These are phyloP conservation scores for Chaetomiaceae sp. DNA, from an alignment of 2,329 filamentous ascomycete species.

Conservation along the genomic window DNA sequence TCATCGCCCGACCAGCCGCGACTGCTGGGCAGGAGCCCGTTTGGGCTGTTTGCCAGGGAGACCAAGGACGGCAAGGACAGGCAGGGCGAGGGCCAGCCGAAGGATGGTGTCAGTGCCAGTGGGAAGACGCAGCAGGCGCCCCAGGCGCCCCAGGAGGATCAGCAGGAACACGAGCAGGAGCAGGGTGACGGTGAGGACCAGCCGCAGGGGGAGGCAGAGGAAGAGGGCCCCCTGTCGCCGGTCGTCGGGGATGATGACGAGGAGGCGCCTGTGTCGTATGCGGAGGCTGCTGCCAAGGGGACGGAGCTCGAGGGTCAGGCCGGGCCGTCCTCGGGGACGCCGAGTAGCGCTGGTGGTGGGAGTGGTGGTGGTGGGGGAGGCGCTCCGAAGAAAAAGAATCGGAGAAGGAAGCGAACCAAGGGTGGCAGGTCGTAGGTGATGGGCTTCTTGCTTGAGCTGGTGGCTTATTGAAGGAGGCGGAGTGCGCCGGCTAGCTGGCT, in stretches of 20 bases:
- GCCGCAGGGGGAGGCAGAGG: conserved; percentile 17
- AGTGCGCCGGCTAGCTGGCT: too few relatives aligned
- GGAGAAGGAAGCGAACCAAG: conserved; percentile 27
- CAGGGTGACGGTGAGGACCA: conserved; percentile 4
- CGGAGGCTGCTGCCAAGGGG: conserved; percentile 2
- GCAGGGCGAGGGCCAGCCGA: not conserved
- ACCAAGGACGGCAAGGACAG: not conserved
- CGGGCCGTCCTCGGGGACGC: not conserved
- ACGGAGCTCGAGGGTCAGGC: too few relatives aligned
- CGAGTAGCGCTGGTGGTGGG: not conserved
- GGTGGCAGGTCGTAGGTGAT: conserved; percentile 26
- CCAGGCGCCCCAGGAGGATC: too few relatives aligned
- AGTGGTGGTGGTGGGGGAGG: conserved; percentile 8
- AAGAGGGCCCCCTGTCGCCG: conserved; percentile 14
- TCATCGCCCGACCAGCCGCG: conserved; percentile 15
- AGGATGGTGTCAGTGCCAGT: too few relatives aligned
- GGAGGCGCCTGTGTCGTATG: conserved; percentile 1
- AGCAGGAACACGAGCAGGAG: not conserved
- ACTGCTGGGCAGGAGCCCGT: conserved; percentile 5
- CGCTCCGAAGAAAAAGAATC: conserved; percentile 24
- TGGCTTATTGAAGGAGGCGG: not conserved
- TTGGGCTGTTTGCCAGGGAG: conserved; percentile 13
- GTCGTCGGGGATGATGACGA: conserved; percentile 9
- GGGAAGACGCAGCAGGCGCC: too few relatives aligned
- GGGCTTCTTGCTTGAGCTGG: conserved; percentile 14